Evolutionary conservation across 257 asterid genomes (phyloP).

Genomic region (Fraxinus americana): DNA sequence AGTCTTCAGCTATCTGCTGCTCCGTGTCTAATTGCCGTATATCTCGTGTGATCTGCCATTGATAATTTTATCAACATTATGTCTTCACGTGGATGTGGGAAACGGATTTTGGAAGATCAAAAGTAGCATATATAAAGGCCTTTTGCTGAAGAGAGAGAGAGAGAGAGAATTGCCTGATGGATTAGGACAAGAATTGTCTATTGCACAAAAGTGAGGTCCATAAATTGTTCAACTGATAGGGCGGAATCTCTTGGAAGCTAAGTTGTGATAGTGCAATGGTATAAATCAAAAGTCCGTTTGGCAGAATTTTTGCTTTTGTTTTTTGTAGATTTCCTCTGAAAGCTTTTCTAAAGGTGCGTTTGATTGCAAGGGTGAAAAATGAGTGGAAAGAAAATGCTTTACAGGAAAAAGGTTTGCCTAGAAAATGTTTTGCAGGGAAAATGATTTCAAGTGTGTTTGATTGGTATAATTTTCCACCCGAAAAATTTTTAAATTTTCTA

Average conservation of each 20-base stretch:
- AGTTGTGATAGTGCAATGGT: no score
- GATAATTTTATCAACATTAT: not conserved
- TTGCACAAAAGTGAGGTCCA: not conserved
- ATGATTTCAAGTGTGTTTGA: no score
- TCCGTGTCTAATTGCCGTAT: not conserved
- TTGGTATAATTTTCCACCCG: no score
- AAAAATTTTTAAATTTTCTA: no score
- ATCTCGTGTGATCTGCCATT: not conserved
- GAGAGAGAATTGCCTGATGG: not conserved
- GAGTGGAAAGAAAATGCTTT: no score
- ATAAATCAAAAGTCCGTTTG: no score
- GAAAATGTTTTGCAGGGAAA: no score
- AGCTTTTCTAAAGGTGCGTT: no score
- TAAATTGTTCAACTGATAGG: not conserved
- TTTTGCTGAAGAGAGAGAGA: not conserved
- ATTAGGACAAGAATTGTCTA: constrained; percentile 3
- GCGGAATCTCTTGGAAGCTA: constrained; percentile 6
- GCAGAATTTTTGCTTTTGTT: no score
- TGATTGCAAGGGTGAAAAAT: no score
- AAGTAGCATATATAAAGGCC: not conserved
- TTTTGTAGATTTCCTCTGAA: no score
- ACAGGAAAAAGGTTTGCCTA: no score
- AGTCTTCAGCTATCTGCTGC: not conserved
- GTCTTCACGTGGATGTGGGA: not conserved
- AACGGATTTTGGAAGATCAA: not conserved